These are phyloP conservation scores for Candida incommunis DNA, from an alignment of 805 yeast species.

Conservation along the genomic window DNA sequence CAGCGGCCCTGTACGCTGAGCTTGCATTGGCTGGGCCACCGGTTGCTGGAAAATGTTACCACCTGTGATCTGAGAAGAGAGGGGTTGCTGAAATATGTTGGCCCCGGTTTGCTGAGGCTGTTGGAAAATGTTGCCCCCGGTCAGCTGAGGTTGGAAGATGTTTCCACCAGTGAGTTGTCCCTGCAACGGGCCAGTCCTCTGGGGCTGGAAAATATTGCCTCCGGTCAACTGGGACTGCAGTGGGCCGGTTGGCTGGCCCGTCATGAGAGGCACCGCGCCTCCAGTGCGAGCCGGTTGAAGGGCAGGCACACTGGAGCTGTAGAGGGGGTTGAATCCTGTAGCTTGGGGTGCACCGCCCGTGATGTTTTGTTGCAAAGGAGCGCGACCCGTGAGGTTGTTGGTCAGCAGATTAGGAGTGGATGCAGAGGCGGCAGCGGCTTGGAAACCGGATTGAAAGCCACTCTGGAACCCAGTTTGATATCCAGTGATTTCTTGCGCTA, in stretches of 20 bases:
- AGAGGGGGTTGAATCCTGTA: neutral
- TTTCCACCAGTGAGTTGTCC: conserved; percentile 5
- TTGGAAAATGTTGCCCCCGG: neutral
- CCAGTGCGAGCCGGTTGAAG: neutral
- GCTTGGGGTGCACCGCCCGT: neutral
- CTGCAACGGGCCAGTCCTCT: conserved; percentile 12
- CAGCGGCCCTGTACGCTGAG: conserved; percentile 3
- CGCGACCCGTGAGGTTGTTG: neutral
- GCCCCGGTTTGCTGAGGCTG: conserved; percentile 20
- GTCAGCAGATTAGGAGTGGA: neutral
- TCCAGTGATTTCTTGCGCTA: conserved; percentile 29
- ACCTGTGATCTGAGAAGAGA: neutral
- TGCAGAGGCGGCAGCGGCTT: conserved; percentile 1
- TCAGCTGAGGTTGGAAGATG: neutral
- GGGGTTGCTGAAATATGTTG: conserved; percentile 30
- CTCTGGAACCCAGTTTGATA: conserved; percentile 16
- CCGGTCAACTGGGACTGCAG: conserved; percentile 12
- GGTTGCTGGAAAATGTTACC: no score
- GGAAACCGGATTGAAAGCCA: conserved; percentile 8
- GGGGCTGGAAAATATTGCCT: conserved; percentile 14
- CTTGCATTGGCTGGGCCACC: conserved; percentile 3
- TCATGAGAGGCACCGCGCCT: neutral
- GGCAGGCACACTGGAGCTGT: neutral
- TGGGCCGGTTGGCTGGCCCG: conserved; percentile 2
- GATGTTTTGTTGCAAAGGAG: neutral